A percentile compares a stretch with the other conserved stretches of the same genome.
These are phyloP conservation scores for Mucor piriformis DNA, from an alignment of 371 early-diverging fungal genomes.

Conservation along the genomic window DNA sequence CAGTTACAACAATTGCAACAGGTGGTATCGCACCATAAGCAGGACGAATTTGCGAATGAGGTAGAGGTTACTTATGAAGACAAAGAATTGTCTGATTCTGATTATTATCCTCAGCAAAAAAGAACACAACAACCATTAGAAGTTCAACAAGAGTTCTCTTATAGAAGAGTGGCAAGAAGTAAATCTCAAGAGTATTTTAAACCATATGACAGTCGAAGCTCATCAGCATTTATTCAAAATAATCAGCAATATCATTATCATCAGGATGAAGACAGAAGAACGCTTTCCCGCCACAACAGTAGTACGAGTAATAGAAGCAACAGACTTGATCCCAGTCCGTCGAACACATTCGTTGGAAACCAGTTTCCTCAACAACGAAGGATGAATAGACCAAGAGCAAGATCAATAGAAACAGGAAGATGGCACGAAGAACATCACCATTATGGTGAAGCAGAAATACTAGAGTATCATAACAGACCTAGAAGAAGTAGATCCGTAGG, in stretches of 20 bases:
- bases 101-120: not conserved
- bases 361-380: not conserved
- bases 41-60: not conserved
- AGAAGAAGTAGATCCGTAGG: slow-evolving; percentile 8
- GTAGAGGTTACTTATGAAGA: not conserved
- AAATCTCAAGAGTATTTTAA: not conserved
- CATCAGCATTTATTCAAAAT: not conserved
- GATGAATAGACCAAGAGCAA: not conserved
- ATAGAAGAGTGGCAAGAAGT: not conserved
- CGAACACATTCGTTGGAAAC: not conserved
- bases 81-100: not conserved
- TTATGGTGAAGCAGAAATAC: slow-evolving; percentile 1
- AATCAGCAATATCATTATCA: not conserved
- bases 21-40: not conserved
- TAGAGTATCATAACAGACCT: not conserved
- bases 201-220: not conserved
- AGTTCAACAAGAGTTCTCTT: not conserved
- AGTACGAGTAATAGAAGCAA: slow-evolving; percentile 1
- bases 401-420: slow-evolving; percentile 2
- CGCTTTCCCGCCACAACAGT: slow-evolving; percentile 7
- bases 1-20: slow-evolving; percentile 6
- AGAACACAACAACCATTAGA: not conserved
- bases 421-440: slow-evolving; percentile 5
- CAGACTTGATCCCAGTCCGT: slow-evolving; percentile 7
- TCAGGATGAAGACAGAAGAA: slow-evolving; percentile 4